Conservation (phyloP, 2,329 filamentous ascomycete species). For the Cladosporium sp. region DNA sequence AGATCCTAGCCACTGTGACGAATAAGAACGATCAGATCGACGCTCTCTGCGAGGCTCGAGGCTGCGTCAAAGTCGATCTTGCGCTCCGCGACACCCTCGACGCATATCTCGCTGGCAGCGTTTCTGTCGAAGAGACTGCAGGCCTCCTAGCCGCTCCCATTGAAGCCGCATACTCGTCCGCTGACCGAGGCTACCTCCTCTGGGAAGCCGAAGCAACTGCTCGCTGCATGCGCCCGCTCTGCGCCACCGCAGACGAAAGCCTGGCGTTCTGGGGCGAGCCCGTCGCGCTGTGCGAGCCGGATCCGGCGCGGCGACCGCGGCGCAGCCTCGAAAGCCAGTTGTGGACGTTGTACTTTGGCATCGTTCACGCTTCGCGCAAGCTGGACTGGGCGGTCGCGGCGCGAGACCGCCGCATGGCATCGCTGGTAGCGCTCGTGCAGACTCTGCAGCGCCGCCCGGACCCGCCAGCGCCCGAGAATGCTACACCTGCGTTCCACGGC, state of each 20-base stretch:
- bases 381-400: background rate
- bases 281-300: conserved; percentile 28
- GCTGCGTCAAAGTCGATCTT: conserved; percentile 34
- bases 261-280: conserved; percentile 15
- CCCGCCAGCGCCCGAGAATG: background rate
- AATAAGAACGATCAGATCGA: conserved; percentile 32
- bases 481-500: background rate
- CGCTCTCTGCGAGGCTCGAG: conserved; percentile 32
- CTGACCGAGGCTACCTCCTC: conserved; percentile 12
- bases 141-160: conserved; percentile 30
- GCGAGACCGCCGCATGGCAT: no score
- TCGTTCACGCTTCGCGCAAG: background rate
- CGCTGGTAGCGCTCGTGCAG: background rate
- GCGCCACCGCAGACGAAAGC: background rate
- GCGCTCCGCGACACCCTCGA: background rate
- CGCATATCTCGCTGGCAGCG: background rate
- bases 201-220: conserved; percentile 13
- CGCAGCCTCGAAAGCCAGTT: background rate
- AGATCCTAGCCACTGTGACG: conserved; percentile 25
- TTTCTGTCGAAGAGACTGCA: background rate
- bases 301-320: conserved; percentile 25
- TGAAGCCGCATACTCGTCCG: conserved; percentile 28
- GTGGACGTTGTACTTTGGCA: background rate
- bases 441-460: background rate
- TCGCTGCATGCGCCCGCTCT: background rate